Evolutionary conservation across 179 eudicot genomes (phyloP).

Genomic region (Pouteria campechiana): DNA sequence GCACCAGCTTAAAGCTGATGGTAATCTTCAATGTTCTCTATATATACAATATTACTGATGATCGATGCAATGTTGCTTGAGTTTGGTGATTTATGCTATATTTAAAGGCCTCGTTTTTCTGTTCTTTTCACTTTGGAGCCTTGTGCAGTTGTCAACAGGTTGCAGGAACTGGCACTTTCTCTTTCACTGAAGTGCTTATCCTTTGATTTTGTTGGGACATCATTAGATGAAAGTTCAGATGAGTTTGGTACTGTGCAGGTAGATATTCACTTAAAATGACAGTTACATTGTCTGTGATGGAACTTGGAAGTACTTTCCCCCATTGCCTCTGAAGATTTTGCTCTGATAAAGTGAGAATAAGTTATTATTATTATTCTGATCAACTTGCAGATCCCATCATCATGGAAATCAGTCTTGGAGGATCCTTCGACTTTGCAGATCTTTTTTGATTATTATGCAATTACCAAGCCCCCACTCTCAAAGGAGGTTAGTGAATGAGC

Average conservation of each 20-base stretch:
- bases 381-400: conserved; percentile 57
- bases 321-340: too few relatives aligned
- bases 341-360: too few relatives aligned
- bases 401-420: conserved; percentile 78
- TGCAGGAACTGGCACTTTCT: conserved; percentile 78
- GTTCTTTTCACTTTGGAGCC: neutral
- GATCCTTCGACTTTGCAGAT: conserved; percentile 80
- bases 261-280: conserved; percentile 1
- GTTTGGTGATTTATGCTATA: conserved; percentile 15
- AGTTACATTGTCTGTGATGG: too few relatives aligned
- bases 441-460: conserved; percentile 81
- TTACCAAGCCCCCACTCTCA: conserved; percentile 74
- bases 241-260: conserved; percentile 95
- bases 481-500: conserved; percentile 82
- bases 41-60: neutral
- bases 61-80: neutral
- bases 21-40: conserved; percentile 14
- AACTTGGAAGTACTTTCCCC: too few relatives aligned
- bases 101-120: neutral
- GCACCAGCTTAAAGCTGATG: conserved; percentile 64
- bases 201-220: conserved; percentile 73
- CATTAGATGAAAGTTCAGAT: conserved; percentile 80
- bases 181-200: conserved; percentile 71
- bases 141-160: conserved; percentile 40
- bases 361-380: too few relatives aligned